Conservation (phyloP, 2,329 filamentous ascomycete genomes). For the Penicillium sp. region DNA sequence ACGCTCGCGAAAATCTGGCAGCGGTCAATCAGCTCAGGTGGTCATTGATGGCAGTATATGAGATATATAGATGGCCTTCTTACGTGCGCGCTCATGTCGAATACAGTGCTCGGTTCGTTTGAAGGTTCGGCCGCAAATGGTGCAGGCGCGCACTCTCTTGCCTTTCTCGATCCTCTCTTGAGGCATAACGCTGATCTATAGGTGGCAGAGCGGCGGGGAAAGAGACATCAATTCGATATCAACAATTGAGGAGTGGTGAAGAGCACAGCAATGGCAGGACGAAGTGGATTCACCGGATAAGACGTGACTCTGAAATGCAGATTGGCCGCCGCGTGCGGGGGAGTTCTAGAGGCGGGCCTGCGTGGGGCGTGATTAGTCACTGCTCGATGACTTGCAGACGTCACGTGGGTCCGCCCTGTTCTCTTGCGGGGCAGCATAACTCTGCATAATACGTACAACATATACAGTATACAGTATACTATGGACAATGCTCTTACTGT, state of each 20-base stretch:
- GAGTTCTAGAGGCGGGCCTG: neutral
- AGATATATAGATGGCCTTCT: constrained; percentile 3
- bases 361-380: neutral
- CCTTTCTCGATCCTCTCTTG: constrained; percentile 14
- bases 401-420: neutral
- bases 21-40: neutral
- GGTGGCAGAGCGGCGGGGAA: neutral
- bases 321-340: constrained; percentile 9
- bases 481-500: too few species aligned
- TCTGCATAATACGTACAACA: too few species aligned
- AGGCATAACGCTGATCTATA: constrained; percentile 11
- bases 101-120: constrained; percentile 34
- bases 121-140: constrained; percentile 28
- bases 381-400: neutral
- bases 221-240: neutral
- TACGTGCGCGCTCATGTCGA: constrained; percentile 31
- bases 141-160: constrained; percentile 20
- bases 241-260: neutral
- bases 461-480: too few species aligned
- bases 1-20: constrained; percentile 27
- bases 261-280: neutral
- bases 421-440: neutral
- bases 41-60: neutral
- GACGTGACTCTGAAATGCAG: neutral
- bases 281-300: neutral